Evolutionary conservation across 306 rosid genomes (phyloP), one percentile per base, ranked within the genome.

Genomic region (Delonix regia): DNA sequence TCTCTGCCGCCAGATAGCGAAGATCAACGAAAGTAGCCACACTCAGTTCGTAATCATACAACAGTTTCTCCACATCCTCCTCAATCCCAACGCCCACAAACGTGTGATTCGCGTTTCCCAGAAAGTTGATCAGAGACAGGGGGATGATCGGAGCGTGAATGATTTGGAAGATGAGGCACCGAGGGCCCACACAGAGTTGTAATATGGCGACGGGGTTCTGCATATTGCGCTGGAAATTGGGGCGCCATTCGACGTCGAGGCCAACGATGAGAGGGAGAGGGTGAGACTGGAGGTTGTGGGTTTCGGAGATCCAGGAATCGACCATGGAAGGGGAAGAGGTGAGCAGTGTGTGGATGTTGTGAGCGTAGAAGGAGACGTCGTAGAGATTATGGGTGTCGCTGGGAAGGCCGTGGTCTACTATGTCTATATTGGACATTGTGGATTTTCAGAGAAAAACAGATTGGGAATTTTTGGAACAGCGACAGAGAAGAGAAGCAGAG

Each of bases 241-340:
- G 88, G 19, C 85, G 88, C 88, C 86, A 85, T 68, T 85, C 88
- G 4, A 85, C 12, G 60, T 85, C 88, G 6, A 85, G 80, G 65
- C 88, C 88, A 9, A 78, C 82, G 10, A 48, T 27, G 28, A 36
- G 56, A 16, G 18, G 38, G n/a, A 4, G 45, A 22, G 10, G 11
- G 42, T 3, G 30, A 25, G 28, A 39, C 9, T 27, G 67, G 75
- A 48, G 9, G 30, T 1, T 11, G 34, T 10, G 1, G 70, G 25
- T 74, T 10, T 63, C 57, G 24, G 80, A 12, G 61, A 87, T 53
- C 90, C 90, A 87, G 2, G 55, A 2, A 45, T 79, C 44, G 13
- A 87, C 88, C 34, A 28, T 14, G 79, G 83, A 62, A 28, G 86
- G 83, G 4, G 39, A 4, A 18, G 75, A 21, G 27, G 90, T 71